These are phyloP conservation scores for Ilex asprella DNA, from an alignment of 257 asterid genomes.

Conservation along the genomic window DNA sequence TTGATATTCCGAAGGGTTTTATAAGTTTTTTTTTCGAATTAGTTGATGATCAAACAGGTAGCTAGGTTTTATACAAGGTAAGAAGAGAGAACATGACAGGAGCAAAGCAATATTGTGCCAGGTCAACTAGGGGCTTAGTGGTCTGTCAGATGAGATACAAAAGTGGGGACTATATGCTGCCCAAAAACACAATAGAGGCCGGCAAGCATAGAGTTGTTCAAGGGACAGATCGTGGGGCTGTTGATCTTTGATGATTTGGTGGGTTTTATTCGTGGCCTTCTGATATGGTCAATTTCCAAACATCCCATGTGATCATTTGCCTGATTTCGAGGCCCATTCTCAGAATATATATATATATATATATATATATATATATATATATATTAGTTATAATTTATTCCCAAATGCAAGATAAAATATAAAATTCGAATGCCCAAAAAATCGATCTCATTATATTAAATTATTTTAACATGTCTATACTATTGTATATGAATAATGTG, in stretches of 20 bases:
- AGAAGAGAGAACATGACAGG: constrained; percentile 9
- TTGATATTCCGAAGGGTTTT: not conserved
- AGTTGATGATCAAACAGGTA: not conserved
- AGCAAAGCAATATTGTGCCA: constrained; percentile 34
- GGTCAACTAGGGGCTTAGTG: constrained; percentile 35
- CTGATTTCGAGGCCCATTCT: no score
- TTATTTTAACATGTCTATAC: no score
- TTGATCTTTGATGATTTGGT: constrained; percentile 2
- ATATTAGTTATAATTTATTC: no score
- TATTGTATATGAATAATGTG: no score
- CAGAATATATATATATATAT: not conserved
- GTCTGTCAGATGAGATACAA: constrained; percentile 69
- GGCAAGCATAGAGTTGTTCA: constrained; percentile 37
- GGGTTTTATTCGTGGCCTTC: constrained; percentile 28
- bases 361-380: no score
- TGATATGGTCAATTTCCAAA: constrained; percentile 18
- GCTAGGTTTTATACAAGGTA: not conserved
- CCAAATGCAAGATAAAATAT: no score
- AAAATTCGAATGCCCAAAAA: no score
- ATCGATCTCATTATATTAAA: no score
- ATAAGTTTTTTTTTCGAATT: not conserved
- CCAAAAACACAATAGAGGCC: constrained; percentile 26
- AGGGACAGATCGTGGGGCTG: constrained; percentile 37
- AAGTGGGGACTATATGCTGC: constrained; percentile 59
- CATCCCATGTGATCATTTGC: constrained; percentile 52